Conservation (phyloP, 202 grass and related monocot genomes). For the Eragrostis tef region DNA sequence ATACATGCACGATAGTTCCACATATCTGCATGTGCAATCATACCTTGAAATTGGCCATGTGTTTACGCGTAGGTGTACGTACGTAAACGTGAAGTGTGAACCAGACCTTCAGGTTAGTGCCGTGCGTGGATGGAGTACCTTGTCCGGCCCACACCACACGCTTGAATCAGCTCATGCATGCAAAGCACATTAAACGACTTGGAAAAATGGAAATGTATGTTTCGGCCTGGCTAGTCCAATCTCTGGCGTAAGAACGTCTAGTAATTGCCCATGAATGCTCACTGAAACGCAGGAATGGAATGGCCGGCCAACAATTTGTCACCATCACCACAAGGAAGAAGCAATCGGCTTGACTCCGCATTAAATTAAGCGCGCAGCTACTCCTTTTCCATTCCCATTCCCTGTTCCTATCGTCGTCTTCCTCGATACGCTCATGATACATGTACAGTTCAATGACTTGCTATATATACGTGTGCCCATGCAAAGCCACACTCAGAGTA, state of each 20-base stretch:
- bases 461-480: not conserved
- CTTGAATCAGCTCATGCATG: not conserved
- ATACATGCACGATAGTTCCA: too few species aligned
- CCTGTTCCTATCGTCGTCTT: not conserved
- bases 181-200: not conserved
- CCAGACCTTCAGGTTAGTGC: too few species aligned
- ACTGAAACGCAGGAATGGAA: not conserved
- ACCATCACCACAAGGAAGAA: not conserved
- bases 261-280: not conserved
- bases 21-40: not conserved
- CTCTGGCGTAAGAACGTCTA: not conserved
- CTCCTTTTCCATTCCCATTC: conserved; percentile 1
- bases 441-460: not conserved
- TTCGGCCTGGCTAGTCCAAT: not conserved
- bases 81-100: too few species aligned
- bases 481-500: not conserved
- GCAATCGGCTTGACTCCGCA: not conserved
- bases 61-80: too few species aligned
- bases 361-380: not conserved
- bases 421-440: not conserved
- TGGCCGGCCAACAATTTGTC: not conserved
- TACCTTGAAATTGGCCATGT: not conserved
- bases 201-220: not conserved
- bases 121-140: too few species aligned
- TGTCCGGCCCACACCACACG: not conserved